These are phyloP conservation scores for Periconia macrospinosa DNA, from an alignment of 2,329 filamentous ascomycete species.

Conservation along the genomic window DNA sequence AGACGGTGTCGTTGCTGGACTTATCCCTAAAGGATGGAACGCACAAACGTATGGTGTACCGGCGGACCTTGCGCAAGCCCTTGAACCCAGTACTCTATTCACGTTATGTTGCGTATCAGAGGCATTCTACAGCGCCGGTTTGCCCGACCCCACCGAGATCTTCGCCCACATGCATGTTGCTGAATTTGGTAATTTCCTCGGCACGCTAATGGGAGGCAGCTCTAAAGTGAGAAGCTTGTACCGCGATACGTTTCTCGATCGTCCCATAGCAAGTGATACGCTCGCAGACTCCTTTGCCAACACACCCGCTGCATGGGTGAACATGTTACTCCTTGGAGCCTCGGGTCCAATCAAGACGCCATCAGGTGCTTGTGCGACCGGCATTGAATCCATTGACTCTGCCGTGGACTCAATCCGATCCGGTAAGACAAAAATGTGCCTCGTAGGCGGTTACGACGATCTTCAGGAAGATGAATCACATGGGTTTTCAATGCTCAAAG, in stretches of 20 bases:
- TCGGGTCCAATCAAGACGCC: constrained; percentile 42
- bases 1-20: constrained; percentile 2
- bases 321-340: constrained; percentile 44
- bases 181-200: constrained; percentile 41
- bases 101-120: constrained; percentile 21
- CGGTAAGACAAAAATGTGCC: constrained; percentile 32
- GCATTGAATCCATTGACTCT: constrained; percentile 41
- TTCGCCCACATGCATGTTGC: constrained; percentile 41
- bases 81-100: constrained; percentile 5
- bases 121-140: constrained; percentile 37
- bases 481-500: background rate
- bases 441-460: constrained; percentile 43
- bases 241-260: constrained; percentile 33
- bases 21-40: constrained; percentile 40
- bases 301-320: constrained; percentile 42
- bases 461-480: constrained; percentile 23
- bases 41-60: constrained; percentile 40
- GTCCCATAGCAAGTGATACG: constrained; percentile 36
- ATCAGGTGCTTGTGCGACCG: constrained; percentile 44
- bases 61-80: constrained; percentile 29
- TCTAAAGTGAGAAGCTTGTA: constrained; percentile 32
- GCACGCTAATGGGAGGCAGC: constrained; percentile 35
- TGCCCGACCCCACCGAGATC: constrained; percentile 36
- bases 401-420: constrained; percentile 36
- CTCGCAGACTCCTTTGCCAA: constrained; percentile 43